Evolutionary conservation across 1,284 basidiomycete species (phyloP).

Genomic region (Psilocybe mexicana): DNA sequence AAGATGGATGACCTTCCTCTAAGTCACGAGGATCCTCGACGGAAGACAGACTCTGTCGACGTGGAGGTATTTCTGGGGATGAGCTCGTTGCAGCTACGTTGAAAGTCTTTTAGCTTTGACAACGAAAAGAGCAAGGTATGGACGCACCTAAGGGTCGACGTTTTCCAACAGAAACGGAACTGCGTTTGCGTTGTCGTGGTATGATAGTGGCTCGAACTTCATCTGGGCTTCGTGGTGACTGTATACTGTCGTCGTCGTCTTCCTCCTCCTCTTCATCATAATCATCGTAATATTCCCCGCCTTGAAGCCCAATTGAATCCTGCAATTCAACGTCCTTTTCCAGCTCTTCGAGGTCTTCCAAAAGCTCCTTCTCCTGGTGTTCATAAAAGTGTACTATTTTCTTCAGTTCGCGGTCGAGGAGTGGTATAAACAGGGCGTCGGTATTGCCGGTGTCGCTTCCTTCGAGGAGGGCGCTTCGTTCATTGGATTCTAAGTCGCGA

Average conservation of each 20-base stretch:
- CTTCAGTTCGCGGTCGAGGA: conserved; percentile 82
- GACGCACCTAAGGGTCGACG: conserved; percentile 11
- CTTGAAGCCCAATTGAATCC: conserved; percentile 65
- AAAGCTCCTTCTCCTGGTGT: conserved; percentile 71
- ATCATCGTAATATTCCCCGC: conserved; percentile 45
- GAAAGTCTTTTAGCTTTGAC: neutral
- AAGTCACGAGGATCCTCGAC: conserved; percentile 38
- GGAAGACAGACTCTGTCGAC: conserved; percentile 57
- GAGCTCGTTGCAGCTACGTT: neutral
- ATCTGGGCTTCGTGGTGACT: conserved; percentile 27
- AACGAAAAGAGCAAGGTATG: neutral
- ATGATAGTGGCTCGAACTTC: conserved; percentile 12
- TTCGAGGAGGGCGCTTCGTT: conserved; percentile 55
- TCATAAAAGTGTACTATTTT: conserved; percentile 88
- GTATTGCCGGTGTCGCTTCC: conserved; percentile 38
- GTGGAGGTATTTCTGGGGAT: conserved; percentile 20
- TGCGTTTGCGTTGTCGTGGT: conserved; percentile 22
- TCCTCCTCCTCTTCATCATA: conserved; percentile 76
- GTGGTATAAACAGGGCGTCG: conserved; percentile 66
- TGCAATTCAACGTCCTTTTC: conserved; percentile 67
- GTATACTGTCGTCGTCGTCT: conserved; percentile 55
- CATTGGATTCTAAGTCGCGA: conserved; percentile 68
- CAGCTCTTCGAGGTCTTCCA: conserved; percentile 62
- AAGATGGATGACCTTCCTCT: conserved; percentile 41
- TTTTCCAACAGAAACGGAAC: conserved; percentile 22